Evolutionary conservation across 768 basidiomycete genomes (phyloP), one percentile per base, ranked within the genome.

Genomic region (Termitomyces sp.): DNA sequence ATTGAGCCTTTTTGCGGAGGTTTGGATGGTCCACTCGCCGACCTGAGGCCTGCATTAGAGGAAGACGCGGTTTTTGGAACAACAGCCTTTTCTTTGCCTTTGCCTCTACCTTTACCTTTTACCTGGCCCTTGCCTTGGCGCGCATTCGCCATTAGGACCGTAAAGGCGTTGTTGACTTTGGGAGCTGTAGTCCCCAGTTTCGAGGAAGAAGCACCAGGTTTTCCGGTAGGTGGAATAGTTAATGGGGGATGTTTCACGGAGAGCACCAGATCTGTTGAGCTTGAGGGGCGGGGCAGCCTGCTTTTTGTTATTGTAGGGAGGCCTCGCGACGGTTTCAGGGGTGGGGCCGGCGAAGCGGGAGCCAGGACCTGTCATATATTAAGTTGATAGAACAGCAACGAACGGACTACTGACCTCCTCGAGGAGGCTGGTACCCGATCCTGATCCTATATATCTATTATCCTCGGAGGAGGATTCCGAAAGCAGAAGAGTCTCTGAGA

Each of bases 401-500:
- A 27, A 20, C n/a, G 40, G 37, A 4, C 40, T 14, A 61, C 69
- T 53, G 42, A 74, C 73, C 56, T 68, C 57, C 45, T 63, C 63
- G 14, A 43, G 57, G 45, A 60, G 26, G 44, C 65, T 55, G 32
- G 61, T 43, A 18, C 59, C 61, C 72, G 71, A 71, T 2, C 69
- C 69, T 3, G 56, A 44, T 26, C 62, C 58, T 10, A 62, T 50
- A 52, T 66, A 66, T 46, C 67, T 65, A 55, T 67, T 65, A 12
- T 67, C 66, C 2, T 57, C 45, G 12, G 34, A 57, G 18, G 39
- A 55, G 42, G 54, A 37, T 58, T 62, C 68, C 2, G 64, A 43
- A 18, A 69, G 69, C 30, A 66, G 64, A 5, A 82, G 82, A 1
- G 83, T 81, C 58, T 78, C 74, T 6, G 82, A 77, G 34, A 82